Base-by-base conservation (phyloP, 176 grass and related monocot species). In the Oryza glaberrima region DNA sequence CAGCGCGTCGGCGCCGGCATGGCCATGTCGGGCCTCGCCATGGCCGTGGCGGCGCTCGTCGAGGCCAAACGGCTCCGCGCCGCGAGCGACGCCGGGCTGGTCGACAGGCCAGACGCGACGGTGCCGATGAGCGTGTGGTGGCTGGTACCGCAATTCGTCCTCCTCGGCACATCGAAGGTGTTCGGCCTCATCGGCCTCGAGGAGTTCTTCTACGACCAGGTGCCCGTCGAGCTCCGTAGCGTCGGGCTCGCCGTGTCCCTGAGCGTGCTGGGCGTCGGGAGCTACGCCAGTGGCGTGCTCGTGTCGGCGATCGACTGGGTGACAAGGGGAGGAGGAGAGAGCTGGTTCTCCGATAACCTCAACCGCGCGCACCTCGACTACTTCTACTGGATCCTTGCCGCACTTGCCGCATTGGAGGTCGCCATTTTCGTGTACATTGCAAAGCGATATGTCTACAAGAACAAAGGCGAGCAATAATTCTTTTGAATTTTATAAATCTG, bases 51-150 rank as follows among this genome's bases (percentile, higher is more conserved):
- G 9, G 95, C 86, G 22, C 65, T 94, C 76, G 90, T 93, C 20
- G 95, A 97, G 25, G 84, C 44, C 47, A 90, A 38, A 72, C 77
- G 92, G 49, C 90, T 97, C 79, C 14, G 72, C 4, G 63, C 40
- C 11, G 92, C 92, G 2, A 20, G 4, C 34, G 90, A 92, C 13
- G 91, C 67, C 8, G 86, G 90, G 48, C 43, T 92, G 67, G 8
- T 81, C 35, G 4, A 5, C 35, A 1, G 88, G 94, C 80, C 48
- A 14, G 16, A 78, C n/a, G 65, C 69, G 25, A 23, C 71, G 16
- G 61, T 93, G 69, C 95, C 92, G 14, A 94, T 94, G 92, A 93
- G 86, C 56, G 67, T 97, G 11, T 94, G 90, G 95, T 94, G 92
- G 95, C 38, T 97, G 88, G 68, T 94, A 49, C 95, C 90, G 2